Evolutionary conservation across 225 moss, liverwort and hornwort genomes (phyloP).

Genomic region (Physcomitrium patens): DNA sequence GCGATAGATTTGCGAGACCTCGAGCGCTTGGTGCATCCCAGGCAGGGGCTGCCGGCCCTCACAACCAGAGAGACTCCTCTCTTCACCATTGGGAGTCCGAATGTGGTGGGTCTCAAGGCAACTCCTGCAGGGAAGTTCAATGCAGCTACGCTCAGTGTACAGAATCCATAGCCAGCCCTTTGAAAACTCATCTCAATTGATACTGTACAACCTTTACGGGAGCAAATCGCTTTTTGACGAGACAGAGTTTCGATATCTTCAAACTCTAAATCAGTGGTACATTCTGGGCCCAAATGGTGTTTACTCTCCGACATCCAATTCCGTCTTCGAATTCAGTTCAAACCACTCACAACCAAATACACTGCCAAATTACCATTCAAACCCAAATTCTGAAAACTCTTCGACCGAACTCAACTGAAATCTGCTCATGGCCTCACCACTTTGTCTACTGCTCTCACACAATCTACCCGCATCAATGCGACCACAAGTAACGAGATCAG

Average conservation of each 20-base stretch:
- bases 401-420: not conserved
- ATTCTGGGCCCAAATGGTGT: too few relatives aligned
- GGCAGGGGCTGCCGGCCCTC: conserved; percentile 72
- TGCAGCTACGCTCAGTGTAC: too few relatives aligned
- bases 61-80: conserved; percentile 76
- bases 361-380: not conserved
- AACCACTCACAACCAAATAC: not conserved
- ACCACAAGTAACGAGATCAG: not conserved
- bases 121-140: conserved; percentile 54
- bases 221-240: too few relatives aligned
- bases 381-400: not conserved
- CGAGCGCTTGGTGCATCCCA: conserved; percentile 96
- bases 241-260: too few relatives aligned
- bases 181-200: too few relatives aligned
- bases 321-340: not conserved
- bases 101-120: conserved; percentile 68
- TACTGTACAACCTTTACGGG: too few relatives aligned
- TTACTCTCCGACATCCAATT: not conserved
- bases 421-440: not conserved
- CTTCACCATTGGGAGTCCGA: conserved; percentile 71
- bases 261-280: too few relatives aligned
- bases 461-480: not conserved
- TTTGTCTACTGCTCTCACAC: not conserved
- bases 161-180: too few relatives aligned
- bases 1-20: conserved; percentile 87